Base-by-base conservation (phyloP, 2,329 filamentous ascomycete genomes). In the Ophiosphaerella herpotricha region DNA sequence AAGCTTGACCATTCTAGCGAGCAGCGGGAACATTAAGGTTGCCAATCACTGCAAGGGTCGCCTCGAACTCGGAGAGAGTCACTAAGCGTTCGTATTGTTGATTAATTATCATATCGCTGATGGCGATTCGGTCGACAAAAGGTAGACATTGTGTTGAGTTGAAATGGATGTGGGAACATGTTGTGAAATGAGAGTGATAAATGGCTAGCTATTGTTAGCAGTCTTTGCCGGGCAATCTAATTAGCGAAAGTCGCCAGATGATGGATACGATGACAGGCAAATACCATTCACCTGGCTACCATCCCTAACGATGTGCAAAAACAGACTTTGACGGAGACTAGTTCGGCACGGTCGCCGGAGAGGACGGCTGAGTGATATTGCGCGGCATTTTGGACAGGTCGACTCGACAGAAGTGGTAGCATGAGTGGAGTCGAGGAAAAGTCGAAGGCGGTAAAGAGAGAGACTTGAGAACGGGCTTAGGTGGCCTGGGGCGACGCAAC, bases 81-180 rank as follows among this genome's bases (percentile, higher is more conserved):
- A 50, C 44, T 42, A 42, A 49, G 42, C 39, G 43, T 58, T 64
- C 62, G 61, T 67, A 58, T 69, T 47, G 4, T 60, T 67, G 62
- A 68, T 68, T 54, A 66, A 66, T 31, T 24, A 39, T 47, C 47
- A 64, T 60, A 62, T 64, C 54, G 48, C 44, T 13, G 23, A 29
- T 48, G 40, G 38, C 18, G 11, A 14, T 35, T 35, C 18, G 13
- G 35, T 46, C 37, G 37, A 18, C 36, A 41, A 24, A 29, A 13
- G 23, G 33, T 38, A 39, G 16, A 26, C 23, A 16, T 13, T 18
- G 13, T 29, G 16, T 36, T 40, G 38, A 38, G 8, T 40, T 40
- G 11, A 13, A 13, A 18, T 8, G 8, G 23, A 26, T 21, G 38
- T 3, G 23, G 29, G 13, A 13, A 39, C 13, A 33, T 33, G 8